Conservation (phyloP, 1,284 basidiomycete species). For the Melampsora larici-populina region DNA sequence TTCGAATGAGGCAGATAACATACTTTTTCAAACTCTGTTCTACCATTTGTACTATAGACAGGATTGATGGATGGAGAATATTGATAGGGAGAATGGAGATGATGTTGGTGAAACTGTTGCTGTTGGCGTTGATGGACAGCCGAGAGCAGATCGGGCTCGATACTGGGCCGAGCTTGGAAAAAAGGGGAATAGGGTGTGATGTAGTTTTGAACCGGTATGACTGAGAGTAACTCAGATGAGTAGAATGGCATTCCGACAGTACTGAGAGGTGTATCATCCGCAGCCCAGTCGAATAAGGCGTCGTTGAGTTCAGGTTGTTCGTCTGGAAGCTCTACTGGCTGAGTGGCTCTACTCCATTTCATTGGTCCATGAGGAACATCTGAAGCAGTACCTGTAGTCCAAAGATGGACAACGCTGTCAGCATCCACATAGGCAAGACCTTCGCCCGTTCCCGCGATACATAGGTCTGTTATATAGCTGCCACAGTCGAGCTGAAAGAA, state of each 20-base stretch:
- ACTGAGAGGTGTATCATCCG: slow-evolving; percentile 78
- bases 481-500: slow-evolving; percentile 57
- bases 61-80: slow-evolving; percentile 74
- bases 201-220: slow-evolving; percentile 59
- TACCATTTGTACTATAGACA: slow-evolving; percentile 72
- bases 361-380: slow-evolving; percentile 56
- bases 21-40: slow-evolving; percentile 59
- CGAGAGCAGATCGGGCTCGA: slow-evolving; percentile 56
- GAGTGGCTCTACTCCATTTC: slow-evolving; percentile 82
- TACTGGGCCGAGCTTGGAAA: slow-evolving; percentile 54
- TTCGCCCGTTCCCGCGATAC: slow-evolving; percentile 78
- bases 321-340: slow-evolving; percentile 78
- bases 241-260: slow-evolving; percentile 87
- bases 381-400: slow-evolving; percentile 62
- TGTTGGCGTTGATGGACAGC: slow-evolving; percentile 67
- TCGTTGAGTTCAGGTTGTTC: slow-evolving; percentile 63
- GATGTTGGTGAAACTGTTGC: slow-evolving; percentile 66
- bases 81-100: slow-evolving; percentile 78
- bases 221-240: slow-evolving; percentile 70
- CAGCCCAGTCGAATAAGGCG: slow-evolving; percentile 66
- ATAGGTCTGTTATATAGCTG: slow-evolving; percentile 74
- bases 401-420: slow-evolving; percentile 77
- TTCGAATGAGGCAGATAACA: slow-evolving; percentile 37
- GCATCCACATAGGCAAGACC: slow-evolving; percentile 91
- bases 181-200: slow-evolving; percentile 60